These are phyloP conservation scores for Ophiostoma angusticollis DNA, from an alignment of 2,329 filamentous ascomycete species.

Conservation along the genomic window DNA sequence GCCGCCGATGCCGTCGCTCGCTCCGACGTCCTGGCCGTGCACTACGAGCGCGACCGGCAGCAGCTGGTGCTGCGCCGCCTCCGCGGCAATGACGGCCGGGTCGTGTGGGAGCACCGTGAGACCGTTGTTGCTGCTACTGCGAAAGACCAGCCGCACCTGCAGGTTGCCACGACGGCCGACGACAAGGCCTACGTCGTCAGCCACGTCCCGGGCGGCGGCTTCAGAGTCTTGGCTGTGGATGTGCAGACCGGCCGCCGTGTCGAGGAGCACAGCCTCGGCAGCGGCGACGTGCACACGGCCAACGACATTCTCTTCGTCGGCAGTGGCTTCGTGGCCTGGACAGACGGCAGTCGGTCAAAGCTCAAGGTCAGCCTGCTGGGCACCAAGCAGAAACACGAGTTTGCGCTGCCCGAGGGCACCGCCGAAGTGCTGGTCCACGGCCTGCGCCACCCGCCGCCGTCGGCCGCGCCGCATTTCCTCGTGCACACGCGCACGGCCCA, in stretches of 20 bases:
- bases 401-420: slow-evolving; percentile 11
- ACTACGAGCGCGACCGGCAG: slow-evolving; percentile 29
- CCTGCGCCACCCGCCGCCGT: slow-evolving; percentile 28
- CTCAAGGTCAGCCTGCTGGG: slow-evolving; percentile 62
- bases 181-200: slow-evolving; percentile 65
- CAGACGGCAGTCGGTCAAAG: slow-evolving; percentile 46
- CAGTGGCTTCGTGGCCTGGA: slow-evolving; percentile 65
- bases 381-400: slow-evolving; percentile 35
- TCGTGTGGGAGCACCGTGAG: slow-evolving; percentile 69
- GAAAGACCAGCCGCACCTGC: slow-evolving; percentile 58
- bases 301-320: slow-evolving; percentile 63
- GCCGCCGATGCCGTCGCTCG: slow-evolving; percentile 30
- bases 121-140: too few species aligned
- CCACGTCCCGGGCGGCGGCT: slow-evolving; percentile 57
- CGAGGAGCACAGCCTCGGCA: slow-evolving; percentile 58
- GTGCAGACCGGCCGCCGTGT: slow-evolving; percentile 57
- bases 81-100: slow-evolving; percentile 56
- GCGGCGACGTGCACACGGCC: slow-evolving; percentile 57
- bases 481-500: slow-evolving; percentile 62
- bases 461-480: slow-evolving; percentile 61
- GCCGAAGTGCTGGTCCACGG: slow-evolving; percentile 7
- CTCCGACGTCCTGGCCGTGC: slow-evolving; percentile 8
- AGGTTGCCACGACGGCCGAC: slow-evolving; percentile 56
- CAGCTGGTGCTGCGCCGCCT: slow-evolving; percentile 49
- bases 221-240: slow-evolving; percentile 66